Evolutionary conservation across 495 filamentous ascomycete genomes (phyloP).

Genomic region (Pyronema omphalodes): DNA sequence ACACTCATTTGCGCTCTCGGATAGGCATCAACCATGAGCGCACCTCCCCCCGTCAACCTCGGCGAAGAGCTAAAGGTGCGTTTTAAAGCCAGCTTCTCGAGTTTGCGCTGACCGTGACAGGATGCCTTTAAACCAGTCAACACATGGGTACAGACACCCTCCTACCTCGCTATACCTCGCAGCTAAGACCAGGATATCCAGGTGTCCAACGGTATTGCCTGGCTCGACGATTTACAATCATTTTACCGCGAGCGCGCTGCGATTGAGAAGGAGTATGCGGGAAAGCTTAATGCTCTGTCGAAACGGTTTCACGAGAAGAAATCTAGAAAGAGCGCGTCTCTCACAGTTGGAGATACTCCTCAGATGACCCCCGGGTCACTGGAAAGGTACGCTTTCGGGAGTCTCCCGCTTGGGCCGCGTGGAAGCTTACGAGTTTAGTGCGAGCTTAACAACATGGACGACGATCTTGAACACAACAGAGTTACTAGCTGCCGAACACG

Average conservation of each 20-base stretch:
- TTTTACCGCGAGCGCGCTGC: constrained; percentile 88
- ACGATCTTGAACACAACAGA: constrained; percentile 82
- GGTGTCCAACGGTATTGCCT: constrained; percentile 67
- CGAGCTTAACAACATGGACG: constrained; percentile 90
- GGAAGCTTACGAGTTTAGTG: constrained; percentile 30
- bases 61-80: constrained; percentile 79
- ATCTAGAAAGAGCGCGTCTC: constrained; percentile 62
- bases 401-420: background rate
- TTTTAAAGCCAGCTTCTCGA: constrained; percentile 2
- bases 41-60: constrained; percentile 39
- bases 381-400: constrained; percentile 41
- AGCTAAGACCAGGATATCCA: constrained; percentile 1
- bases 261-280: constrained; percentile 92
- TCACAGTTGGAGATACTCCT: constrained; percentile 90
- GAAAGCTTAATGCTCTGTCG: constrained; percentile 66
- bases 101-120: constrained; percentile 28
- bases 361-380: constrained; percentile 86
- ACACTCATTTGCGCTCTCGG: background rate
- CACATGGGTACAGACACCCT: constrained; percentile 46
- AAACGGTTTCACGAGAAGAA: constrained; percentile 97
- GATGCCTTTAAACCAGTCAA: constrained; percentile 92
- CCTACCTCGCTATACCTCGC: constrained; percentile 9
- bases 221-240: constrained; percentile 90
- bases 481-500: constrained; percentile 72
- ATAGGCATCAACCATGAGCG: background rate